Base-by-base conservation (phyloP, 345 rosid genomes). In the Litchi chinensis region DNA sequence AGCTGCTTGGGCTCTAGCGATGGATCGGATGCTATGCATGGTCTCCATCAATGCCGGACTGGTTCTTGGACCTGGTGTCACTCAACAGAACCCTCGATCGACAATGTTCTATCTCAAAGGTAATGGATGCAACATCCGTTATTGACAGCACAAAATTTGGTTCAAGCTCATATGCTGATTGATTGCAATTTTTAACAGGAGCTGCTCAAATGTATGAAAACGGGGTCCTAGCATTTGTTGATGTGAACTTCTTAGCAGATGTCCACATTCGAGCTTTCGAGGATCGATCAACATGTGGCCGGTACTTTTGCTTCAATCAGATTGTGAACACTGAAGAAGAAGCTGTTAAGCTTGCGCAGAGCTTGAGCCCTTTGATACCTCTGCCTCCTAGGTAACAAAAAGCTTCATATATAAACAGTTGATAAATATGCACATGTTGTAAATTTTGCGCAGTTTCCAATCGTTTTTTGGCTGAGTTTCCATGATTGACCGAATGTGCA, bases 1-100 rank as follows among this genome's bases (percentile, higher is more conserved):
- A 78, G 93, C 97, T 8, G 97, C 97, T 1, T 95, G 98, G 97
- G 98, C 94, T n/a, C 75, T 95, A 66, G 96, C 97, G 39, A 93
- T 89, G 97, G 98, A 93, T 67, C 86, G 98, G 2, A 83, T 80
- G 86, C 86, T 95, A 5, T 87, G 89, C 83, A 91, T 93, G 98
- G 95, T 95, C 41, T 93, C 95, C 40, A 83, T 95, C 63, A 95
- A 93, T 70, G 90, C 89, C 0, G 97, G 98, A 6, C 85, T 95
- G 43, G 91, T 90, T 37, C 70, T 90, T 11, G 98, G 97, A 43
- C 97, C 98, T 8, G 81, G 70, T 4, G 89, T 94, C 57, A 70
- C 95, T 41, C 91, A 88, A 64, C 89, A 87, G 65, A 94, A 91
- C 76, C 88, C 95, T 57, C 76, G 78, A n/a, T 80, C 94, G 8